Conservation (phyloP, 1,139 yeast species). For the Kodamaea anthophila region DNA sequence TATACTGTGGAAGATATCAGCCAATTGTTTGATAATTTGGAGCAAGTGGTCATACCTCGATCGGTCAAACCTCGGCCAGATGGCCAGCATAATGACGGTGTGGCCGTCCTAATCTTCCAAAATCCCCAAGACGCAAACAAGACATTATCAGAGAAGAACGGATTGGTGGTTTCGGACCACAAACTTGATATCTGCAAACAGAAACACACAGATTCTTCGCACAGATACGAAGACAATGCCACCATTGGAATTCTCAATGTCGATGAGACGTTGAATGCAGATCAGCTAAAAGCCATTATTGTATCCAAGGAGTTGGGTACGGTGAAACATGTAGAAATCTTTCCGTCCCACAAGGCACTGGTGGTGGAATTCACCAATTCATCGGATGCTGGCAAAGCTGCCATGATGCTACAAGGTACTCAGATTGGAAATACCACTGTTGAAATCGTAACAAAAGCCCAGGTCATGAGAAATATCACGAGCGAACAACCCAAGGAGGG, state of each 20-base stretch:
- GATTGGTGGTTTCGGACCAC: constrained; percentile 33
- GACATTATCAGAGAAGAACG: constrained; percentile 29
- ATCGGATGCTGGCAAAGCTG: constrained; percentile 53
- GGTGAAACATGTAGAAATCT: constrained; percentile 36
- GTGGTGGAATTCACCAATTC: constrained; percentile 45
- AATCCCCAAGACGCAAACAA: constrained; percentile 31
- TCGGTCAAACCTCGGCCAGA: constrained; percentile 21
- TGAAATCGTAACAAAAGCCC: constrained; percentile 18
- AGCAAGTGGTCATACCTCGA: constrained; percentile 45
- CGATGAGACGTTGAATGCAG: constrained; percentile 39
- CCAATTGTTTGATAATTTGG: constrained; percentile 31
- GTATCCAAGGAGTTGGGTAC: constrained; percentile 29
- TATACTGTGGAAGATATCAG: constrained; percentile 22
- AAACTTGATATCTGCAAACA: constrained; percentile 36
- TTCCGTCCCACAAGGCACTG: constrained; percentile 47
- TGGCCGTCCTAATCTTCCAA: constrained; percentile 49
- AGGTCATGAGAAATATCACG: constrained; percentile 14
- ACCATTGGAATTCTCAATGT: constrained; percentile 42
- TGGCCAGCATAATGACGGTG: constrained; percentile 37
- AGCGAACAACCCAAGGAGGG: constrained; percentile 1
- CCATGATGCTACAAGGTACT: constrained; percentile 31
- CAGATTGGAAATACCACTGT: not conserved
- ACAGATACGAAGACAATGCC: constrained; percentile 22
- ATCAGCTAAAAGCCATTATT: constrained; percentile 33
- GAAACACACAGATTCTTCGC: constrained; percentile 17